Percentiles rank a stretch among this genome's conserved stretches.
Evolutionary conservation across 2,329 filamentous ascomycete species (phyloP).

Genomic region (Arthrobotrys megalospora): DNA sequence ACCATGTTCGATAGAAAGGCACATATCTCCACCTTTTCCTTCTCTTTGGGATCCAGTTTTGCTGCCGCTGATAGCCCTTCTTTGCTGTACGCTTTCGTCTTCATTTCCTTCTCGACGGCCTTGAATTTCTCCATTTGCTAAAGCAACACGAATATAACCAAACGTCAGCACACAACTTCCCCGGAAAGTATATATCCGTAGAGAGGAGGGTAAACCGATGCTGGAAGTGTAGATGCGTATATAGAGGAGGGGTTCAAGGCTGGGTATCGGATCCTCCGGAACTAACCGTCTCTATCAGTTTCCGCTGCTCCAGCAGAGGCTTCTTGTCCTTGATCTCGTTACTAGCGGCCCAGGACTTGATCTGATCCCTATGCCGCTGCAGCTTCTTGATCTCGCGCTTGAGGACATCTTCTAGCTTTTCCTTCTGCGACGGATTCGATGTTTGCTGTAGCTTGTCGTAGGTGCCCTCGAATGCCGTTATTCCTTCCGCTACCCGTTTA

Average conservation of each 20-base stretch:
- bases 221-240: slow-evolving; percentile 38
- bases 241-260: slow-evolving; percentile 58
- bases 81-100: slow-evolving; percentile 99
- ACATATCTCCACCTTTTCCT: slow-evolving; percentile 89
- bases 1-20: slow-evolving; percentile 90
- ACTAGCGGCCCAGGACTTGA: slow-evolving; percentile 98
- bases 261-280: slow-evolving; percentile 60
- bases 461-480: slow-evolving; percentile 90
- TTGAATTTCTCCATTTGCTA: slow-evolving; percentile 99
- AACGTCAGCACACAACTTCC: slow-evolving; percentile 45
- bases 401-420: slow-evolving; percentile 92
- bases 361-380: slow-evolving; percentile 95
- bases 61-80: slow-evolving; percentile 92
- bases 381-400: slow-evolving; percentile 99
- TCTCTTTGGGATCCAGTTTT: slow-evolving; percentile 96
- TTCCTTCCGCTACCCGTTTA: slow-evolving; percentile 96
- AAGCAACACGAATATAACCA: slow-evolving; percentile 64
- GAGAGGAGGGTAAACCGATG: slow-evolving; percentile 29
- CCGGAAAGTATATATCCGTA: background rate
- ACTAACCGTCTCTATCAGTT: slow-evolving; percentile 95
- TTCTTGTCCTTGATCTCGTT: slow-evolving; percentile 99
- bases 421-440: slow-evolving; percentile 93
- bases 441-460: slow-evolving; percentile 98
- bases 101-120: slow-evolving; percentile 99
- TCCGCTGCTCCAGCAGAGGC: slow-evolving; percentile 91